Evolutionary conservation across 169 alveolate genomes (phyloP).

Genomic region (Plasmodium gonderi): DNA sequence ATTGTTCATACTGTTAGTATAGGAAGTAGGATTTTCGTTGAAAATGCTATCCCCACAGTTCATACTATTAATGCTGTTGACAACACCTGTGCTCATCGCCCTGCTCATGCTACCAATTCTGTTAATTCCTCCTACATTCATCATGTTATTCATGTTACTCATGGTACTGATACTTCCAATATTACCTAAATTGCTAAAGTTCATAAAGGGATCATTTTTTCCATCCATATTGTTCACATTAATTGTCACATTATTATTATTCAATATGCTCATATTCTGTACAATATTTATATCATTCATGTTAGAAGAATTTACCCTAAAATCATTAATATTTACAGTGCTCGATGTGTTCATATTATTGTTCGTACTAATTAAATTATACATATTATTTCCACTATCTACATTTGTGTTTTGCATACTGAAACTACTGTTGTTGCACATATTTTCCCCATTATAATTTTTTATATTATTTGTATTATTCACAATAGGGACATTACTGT

Average conservation of each 20-base stretch:
- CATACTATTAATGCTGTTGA: background rate
- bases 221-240: background rate
- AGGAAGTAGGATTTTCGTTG: background rate
- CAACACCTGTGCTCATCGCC: background rate
- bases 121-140: background rate
- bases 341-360: background rate
- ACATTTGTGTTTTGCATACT: background rate
- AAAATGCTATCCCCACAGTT: background rate
- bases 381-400: background rate
- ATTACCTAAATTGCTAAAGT: background rate
- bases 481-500: background rate
- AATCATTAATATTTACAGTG: background rate
- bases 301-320: background rate
- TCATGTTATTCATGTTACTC: background rate
- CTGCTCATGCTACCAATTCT: background rate
- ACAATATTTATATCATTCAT: background rate
- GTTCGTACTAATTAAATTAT: background rate
- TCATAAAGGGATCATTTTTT: background rate
- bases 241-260: background rate
- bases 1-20: background rate
- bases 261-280: background rate
- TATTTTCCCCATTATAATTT: background rate
- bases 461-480: background rate
- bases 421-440: background rate
- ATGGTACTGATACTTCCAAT: background rate